Conservation (phyloP, 2,329 filamentous ascomycete genomes). For the Neonectria magnoliae region DNA sequence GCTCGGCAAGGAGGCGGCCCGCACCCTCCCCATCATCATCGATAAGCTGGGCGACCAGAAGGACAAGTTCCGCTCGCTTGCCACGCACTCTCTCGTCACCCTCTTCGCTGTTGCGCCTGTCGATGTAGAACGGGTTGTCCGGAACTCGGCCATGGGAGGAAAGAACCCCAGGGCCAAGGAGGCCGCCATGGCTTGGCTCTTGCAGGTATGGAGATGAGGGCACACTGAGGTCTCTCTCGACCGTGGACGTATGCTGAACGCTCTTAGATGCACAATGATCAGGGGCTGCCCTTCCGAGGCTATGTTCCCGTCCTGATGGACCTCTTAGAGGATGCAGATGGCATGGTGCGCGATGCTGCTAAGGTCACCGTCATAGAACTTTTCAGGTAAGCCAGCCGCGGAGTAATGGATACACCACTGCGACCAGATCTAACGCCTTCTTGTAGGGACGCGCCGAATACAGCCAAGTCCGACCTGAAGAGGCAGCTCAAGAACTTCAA, state of each 20-base stretch:
- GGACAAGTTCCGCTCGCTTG: slow-evolving; percentile 82
- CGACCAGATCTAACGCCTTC: slow-evolving; percentile 16
- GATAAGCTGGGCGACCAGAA: slow-evolving; percentile 90
- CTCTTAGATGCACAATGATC: slow-evolving; percentile 79
- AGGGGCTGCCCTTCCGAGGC: slow-evolving; percentile 80
- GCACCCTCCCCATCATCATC: slow-evolving; percentile 78
- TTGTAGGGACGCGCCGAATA: slow-evolving; percentile 76
- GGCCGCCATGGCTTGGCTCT: slow-evolving; percentile 83
- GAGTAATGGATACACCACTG: neutral
- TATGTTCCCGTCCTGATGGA: slow-evolving; percentile 88
- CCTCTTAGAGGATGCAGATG: slow-evolving; percentile 89
- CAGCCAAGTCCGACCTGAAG: slow-evolving; percentile 89
- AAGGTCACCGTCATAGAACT: slow-evolving; percentile 87
- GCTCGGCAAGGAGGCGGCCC: slow-evolving; percentile 74
- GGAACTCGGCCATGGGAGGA: slow-evolving; percentile 79
- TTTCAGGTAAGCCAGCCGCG: slow-evolving; percentile 69
- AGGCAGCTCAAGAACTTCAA: slow-evolving; percentile 85
- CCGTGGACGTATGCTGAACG: slow-evolving; percentile 22
- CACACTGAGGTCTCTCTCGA: neutral
- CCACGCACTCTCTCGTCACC: slow-evolving; percentile 79
- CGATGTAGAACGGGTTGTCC: slow-evolving; percentile 83
- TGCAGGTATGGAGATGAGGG: slow-evolving; percentile 65
- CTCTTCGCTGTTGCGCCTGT: slow-evolving; percentile 74
- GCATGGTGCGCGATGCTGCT: slow-evolving; percentile 84
- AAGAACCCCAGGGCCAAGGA: slow-evolving; percentile 89